phyloP scores from a whole-genome alignment of 768 basidiomycete species.

The Clavaria fumosa region DNA sequence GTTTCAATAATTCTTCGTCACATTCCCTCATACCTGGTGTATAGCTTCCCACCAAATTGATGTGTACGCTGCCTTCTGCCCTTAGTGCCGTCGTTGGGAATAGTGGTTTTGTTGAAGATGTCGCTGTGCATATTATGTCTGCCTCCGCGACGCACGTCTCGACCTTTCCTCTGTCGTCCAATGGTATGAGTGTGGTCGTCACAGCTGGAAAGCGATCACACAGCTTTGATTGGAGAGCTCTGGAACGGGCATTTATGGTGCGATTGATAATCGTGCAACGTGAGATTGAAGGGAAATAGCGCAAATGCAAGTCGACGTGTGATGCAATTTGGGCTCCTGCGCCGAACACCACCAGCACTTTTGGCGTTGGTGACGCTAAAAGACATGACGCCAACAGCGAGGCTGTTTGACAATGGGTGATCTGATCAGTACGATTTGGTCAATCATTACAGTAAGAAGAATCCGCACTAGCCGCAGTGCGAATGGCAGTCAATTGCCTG shows the following conservation, averaged over 20 bases:
- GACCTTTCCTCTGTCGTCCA: too few relatives aligned
- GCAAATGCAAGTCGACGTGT: conserved; percentile 48
- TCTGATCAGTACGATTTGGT: background rate
- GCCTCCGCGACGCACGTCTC: conserved; percentile 23
- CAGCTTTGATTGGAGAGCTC: too few relatives aligned
- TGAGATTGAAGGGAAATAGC: conserved; percentile 36
- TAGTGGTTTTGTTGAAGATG: conserved; percentile 52
- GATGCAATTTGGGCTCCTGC: conserved; percentile 56
- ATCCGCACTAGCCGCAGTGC: conserved; percentile 62
- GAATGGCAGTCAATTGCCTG: conserved; percentile 54
- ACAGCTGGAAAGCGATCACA: too few relatives aligned
- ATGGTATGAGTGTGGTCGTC: too few relatives aligned
- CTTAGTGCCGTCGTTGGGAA: conserved; percentile 54
- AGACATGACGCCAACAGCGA: conserved; percentile 52
- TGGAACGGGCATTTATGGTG: conserved; percentile 33
- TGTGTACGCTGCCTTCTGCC: conserved; percentile 43
- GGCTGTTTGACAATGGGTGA: conserved; percentile 26
- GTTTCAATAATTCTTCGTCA: conserved; percentile 35
- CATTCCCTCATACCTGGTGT: conserved; percentile 72
- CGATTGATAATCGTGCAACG: conserved; percentile 52
- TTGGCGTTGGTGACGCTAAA: conserved; percentile 27
- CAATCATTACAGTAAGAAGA: background rate
- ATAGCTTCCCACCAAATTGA: conserved; percentile 74
- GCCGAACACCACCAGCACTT: conserved; percentile 46
- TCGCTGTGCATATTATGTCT: conserved; percentile 61